These are phyloP conservation scores for Akebia trifoliata DNA, from an alignment of 164 flowering plant genomes.

Conservation along the genomic window DNA sequence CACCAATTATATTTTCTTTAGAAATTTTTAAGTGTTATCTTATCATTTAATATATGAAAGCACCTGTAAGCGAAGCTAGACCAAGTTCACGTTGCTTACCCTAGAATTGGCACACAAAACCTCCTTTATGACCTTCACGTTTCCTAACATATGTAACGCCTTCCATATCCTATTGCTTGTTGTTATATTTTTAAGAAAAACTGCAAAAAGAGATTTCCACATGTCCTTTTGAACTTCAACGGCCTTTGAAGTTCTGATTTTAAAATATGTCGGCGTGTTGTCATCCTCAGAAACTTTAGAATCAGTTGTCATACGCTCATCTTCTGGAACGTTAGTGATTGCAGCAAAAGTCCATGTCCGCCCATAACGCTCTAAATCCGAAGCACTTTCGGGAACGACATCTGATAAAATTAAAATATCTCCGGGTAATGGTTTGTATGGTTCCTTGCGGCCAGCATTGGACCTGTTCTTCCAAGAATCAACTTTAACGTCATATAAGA, in stretches of 20 bases:
- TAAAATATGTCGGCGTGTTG: slow-evolving; percentile 22
- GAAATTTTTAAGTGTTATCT: too few relatives aligned
- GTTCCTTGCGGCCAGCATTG: slow-evolving; percentile 26
- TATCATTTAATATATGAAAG: too few relatives aligned
- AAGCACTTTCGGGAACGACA: slow-evolving; percentile 35
- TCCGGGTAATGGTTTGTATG: slow-evolving; percentile 47
- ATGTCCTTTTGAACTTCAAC: slow-evolving; percentile 18
- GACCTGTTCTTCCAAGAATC: slow-evolving; percentile 50
- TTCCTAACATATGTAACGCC: slow-evolving; percentile 22
- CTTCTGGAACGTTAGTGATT: slow-evolving; percentile 20
- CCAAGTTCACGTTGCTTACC: too few relatives aligned
- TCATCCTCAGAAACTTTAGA: slow-evolving; percentile 13
- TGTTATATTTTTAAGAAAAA: slow-evolving; percentile 42
- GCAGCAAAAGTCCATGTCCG: slow-evolving; percentile 36
- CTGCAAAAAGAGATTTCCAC: slow-evolving; percentile 30
- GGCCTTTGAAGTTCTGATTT: slow-evolving; percentile 32
- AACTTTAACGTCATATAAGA: slow-evolving; percentile 34
- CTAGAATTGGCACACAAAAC: slow-evolving; percentile 17
- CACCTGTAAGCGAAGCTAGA: too few relatives aligned
- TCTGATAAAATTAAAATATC: slow-evolving; percentile 54
- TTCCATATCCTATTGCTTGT: slow-evolving; percentile 55
- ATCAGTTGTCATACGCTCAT: neutral
- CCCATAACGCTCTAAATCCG: slow-evolving; percentile 36
- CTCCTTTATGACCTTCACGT: slow-evolving; percentile 12
- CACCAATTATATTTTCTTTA: too few relatives aligned